Evolutionary conservation across 148 eudicot species (phyloP).

Genomic region (Nepenthes gracilis): DNA sequence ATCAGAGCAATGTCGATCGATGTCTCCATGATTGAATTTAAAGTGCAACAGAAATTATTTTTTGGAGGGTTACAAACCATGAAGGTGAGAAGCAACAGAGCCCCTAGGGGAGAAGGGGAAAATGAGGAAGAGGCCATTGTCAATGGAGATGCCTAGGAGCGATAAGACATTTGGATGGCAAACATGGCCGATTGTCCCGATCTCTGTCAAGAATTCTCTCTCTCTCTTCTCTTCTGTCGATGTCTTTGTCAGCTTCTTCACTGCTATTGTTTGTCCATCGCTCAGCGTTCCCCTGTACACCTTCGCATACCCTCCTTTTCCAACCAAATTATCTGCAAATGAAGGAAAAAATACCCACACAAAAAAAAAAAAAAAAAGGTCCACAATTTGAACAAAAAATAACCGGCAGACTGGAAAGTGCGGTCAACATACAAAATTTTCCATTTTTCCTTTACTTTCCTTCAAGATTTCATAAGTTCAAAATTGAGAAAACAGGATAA

Average conservation of each 20-base stretch:
- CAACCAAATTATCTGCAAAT: constrained; percentile 72
- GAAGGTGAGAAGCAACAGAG: constrained; percentile 85
- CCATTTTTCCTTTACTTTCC: too few relatives aligned
- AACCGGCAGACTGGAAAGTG: too few relatives aligned
- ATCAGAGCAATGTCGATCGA: background rate
- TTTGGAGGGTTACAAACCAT: constrained; percentile 32
- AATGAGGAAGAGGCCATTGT: constrained; percentile 67
- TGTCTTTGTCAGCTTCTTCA: constrained; percentile 55
- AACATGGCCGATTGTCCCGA: constrained; percentile 89
- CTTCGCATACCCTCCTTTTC: constrained; percentile 93
- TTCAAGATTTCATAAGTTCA: background rate
- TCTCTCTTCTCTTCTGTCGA: constrained; percentile 68
- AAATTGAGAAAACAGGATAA: background rate
- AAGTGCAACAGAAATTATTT: background rate
- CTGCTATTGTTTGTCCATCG: constrained; percentile 72
- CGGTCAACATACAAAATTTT: too few relatives aligned
- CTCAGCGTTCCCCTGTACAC: constrained; percentile 61
- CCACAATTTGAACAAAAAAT: too few relatives aligned
- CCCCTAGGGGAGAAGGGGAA: constrained; percentile 78
- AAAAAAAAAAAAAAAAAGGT: too few relatives aligned
- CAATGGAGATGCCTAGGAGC: constrained; percentile 79
- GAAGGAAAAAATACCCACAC: background rate
- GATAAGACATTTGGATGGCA: constrained; percentile 77
- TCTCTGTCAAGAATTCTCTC: constrained; percentile 82
- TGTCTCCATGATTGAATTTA: background rate